Conservation (phyloP, 2,329 filamentous ascomycete genomes). For the Chaetomiaceae sp. region DNA sequence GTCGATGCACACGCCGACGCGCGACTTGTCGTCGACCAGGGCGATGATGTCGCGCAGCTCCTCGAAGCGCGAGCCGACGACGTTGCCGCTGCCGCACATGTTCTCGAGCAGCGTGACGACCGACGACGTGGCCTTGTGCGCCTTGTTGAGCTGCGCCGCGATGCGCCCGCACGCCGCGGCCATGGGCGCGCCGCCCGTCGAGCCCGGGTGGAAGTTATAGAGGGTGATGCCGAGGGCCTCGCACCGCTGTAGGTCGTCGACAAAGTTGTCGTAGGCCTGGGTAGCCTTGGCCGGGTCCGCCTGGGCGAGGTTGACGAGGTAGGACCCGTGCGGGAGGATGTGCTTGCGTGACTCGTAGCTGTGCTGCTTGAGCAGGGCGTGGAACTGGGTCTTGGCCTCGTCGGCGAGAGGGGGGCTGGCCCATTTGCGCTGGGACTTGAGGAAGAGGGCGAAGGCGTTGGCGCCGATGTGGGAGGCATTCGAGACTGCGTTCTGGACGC, state of each 20-base stretch:
- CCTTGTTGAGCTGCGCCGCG: conserved; percentile 73
- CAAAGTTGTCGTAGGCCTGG: conserved; percentile 79
- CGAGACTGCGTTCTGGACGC: conserved; percentile 80
- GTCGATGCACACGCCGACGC: conserved; percentile 92
- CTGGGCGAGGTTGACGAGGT: conserved; percentile 93
- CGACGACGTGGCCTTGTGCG: conserved; percentile 67
- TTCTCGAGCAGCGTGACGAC: conserved; percentile 89
- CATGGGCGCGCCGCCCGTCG: conserved; percentile 63
- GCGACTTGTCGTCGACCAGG: conserved; percentile 70
- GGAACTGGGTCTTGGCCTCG: conserved; percentile 65
- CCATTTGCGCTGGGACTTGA: conserved; percentile 97
- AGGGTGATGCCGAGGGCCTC: conserved; percentile 78
- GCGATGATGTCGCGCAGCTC: conserved; percentile 83
- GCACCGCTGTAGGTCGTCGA: conserved; percentile 84
- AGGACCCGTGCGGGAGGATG: conserved; percentile 88
- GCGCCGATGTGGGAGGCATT: conserved; percentile 79
- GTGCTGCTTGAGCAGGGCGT: conserved; percentile 60
- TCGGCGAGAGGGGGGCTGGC: conserved; percentile 69
- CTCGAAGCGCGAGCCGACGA: conserved; percentile 79
- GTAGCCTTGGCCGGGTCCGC: conserved; percentile 71
- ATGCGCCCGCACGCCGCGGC: conserved; percentile 71
- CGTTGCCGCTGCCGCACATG: conserved; percentile 87
- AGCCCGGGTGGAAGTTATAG: conserved; percentile 99
- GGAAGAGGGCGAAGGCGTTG: conserved; percentile 89
- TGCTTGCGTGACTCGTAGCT: conserved; percentile 66